phyloP scores from a whole-genome alignment of 2,329 filamentous ascomycete species.

The Aspergillus hortae region DNA sequence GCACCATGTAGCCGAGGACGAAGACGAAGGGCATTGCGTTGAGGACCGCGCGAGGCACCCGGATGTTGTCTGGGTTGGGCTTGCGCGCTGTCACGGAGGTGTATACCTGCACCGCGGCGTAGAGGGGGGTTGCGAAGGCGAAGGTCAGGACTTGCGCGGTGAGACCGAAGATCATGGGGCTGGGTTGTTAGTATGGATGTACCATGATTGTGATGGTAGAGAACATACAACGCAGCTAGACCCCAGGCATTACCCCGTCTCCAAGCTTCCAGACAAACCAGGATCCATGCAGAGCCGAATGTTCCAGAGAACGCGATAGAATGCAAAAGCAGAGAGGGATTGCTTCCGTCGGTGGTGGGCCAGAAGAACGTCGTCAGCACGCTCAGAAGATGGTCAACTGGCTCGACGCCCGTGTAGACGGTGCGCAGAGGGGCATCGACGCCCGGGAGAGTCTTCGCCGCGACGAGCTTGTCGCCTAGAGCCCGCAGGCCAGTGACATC shows the following conservation, averaged over 20 bases:
- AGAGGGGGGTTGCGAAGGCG: constrained; percentile 44
- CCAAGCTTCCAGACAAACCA: constrained; percentile 45
- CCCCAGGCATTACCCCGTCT: constrained; percentile 42
- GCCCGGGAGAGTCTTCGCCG: constrained; percentile 23
- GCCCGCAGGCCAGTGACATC: constrained; percentile 28
- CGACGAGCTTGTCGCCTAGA: constrained; percentile 17
- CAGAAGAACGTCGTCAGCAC: constrained; percentile 39
- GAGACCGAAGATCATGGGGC: constrained; percentile 37
- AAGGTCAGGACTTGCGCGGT: constrained; percentile 43
- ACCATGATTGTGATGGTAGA: not conserved
- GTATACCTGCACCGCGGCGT: constrained; percentile 42
- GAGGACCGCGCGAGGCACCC: constrained; percentile 29
- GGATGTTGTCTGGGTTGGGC: constrained; percentile 32
- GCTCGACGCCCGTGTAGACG: constrained; percentile 31
- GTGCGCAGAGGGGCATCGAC: constrained; percentile 26
- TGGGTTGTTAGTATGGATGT: constrained; percentile 17
- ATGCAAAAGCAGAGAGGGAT: constrained; percentile 33
- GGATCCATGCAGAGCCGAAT: constrained; percentile 40
- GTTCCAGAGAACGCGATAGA: constrained; percentile 39
- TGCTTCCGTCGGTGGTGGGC: constrained; percentile 36
- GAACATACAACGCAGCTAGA: constrained; percentile 25
- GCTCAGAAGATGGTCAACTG: constrained; percentile 29
- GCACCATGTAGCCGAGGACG: constrained; percentile 43
- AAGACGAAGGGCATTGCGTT: constrained; percentile 41
- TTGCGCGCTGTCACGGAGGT: constrained; percentile 39